A percentile compares a stretch with the other conserved stretches of the same genome.
Evolutionary conservation across 2,329 filamentous ascomycete species (phyloP).

Genomic region (Pseudogymnoascus verrucosus): DNA sequence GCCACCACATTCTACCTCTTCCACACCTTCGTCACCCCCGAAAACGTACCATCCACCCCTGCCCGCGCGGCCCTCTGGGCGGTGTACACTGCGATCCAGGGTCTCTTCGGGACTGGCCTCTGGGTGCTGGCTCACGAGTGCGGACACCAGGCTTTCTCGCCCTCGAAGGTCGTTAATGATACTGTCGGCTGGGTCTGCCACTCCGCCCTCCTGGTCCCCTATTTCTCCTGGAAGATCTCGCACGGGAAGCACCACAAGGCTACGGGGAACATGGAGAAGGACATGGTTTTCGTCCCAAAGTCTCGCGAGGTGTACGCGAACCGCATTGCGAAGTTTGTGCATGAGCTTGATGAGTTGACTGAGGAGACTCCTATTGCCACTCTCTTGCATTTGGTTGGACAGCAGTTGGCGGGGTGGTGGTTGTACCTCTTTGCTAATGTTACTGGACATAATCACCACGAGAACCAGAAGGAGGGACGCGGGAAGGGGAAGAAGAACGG

Average conservation of each 20-base stretch:
- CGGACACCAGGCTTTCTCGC: slow-evolving; percentile 91
- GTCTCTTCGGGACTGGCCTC: slow-evolving; percentile 84
- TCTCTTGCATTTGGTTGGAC: slow-evolving; percentile 61
- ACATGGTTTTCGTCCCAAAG: slow-evolving; percentile 98
- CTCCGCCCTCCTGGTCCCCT: slow-evolving; percentile 82
- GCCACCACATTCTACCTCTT: slow-evolving; percentile 76
- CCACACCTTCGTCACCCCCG: slow-evolving; percentile 83
- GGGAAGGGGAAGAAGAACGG: slow-evolving; percentile 90
- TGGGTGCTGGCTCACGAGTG: slow-evolving; percentile 99
- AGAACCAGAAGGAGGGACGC: slow-evolving; percentile 84
- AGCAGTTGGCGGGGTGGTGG: slow-evolving; percentile 91
- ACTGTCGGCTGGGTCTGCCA: slow-evolving; percentile 87
- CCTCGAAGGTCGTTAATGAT: slow-evolving; percentile 87
- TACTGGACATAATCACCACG: slow-evolving; percentile 92
- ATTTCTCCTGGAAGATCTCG: slow-evolving; percentile 99
- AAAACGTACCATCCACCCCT: slow-evolving; percentile 64
- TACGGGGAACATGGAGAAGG: slow-evolving; percentile 91
- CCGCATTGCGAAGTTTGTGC: slow-evolving; percentile 62
- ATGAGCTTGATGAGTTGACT: slow-evolving; percentile 80
- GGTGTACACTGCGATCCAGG: slow-evolving; percentile 68
- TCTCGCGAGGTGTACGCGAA: slow-evolving; percentile 75
- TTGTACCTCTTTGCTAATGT: slow-evolving; percentile 87
- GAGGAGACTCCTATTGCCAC: slow-evolving; percentile 92
- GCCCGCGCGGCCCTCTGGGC: slow-evolving; percentile 58
- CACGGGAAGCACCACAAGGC: slow-evolving; percentile 99